Evolutionary conservation across 2,329 filamentous ascomycete genomes (phyloP).

Genomic region (Thielaviopsis cerberus): DNA sequence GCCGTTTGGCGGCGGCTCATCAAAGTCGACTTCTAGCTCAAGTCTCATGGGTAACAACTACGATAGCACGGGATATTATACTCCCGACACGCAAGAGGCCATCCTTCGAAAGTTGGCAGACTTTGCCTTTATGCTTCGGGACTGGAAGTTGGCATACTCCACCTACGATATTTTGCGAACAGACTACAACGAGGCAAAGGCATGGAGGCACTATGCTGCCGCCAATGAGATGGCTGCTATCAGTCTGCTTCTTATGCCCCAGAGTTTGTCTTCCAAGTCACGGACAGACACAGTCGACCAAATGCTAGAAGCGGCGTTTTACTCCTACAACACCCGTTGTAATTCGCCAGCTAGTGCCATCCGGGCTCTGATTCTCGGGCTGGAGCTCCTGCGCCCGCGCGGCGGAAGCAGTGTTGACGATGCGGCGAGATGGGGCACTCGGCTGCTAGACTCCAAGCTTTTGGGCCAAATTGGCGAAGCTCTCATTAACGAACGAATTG

Average conservation of each 20-base stretch:
- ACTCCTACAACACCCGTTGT: conserved; percentile 80
- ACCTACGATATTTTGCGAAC: conserved; percentile 79
- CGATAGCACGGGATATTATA: conserved; percentile 65
- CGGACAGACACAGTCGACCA: conserved; percentile 67
- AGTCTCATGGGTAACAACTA: conserved; percentile 44
- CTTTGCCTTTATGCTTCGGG: conserved; percentile 89
- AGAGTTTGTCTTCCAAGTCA: conserved; percentile 52
- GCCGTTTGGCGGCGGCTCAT: conserved; percentile 56
- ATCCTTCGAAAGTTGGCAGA: conserved; percentile 85
- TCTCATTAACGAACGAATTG: conserved; percentile 69
- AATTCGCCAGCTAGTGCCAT: conserved; percentile 61
- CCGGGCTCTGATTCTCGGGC: conserved; percentile 53
- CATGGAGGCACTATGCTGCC: conserved; percentile 87
- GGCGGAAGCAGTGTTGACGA: conserved; percentile 69
- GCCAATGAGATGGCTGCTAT: conserved; percentile 89
- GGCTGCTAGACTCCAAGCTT: conserved; percentile 61
- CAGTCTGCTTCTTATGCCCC: conserved; percentile 60
- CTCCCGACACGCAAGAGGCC: conserved; percentile 67
- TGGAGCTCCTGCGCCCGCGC: conserved; percentile 68
- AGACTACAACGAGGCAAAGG: conserved; percentile 89
- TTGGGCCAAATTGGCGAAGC: conserved; percentile 60
- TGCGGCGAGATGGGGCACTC: conserved; percentile 67
- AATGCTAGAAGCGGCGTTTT: conserved; percentile 76
- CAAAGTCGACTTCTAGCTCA: conserved; percentile 28
- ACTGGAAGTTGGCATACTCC: conserved; percentile 81